Conservation (phyloP, 1,139 yeast genomes). For the Yamadazyma dendronema region DNA sequence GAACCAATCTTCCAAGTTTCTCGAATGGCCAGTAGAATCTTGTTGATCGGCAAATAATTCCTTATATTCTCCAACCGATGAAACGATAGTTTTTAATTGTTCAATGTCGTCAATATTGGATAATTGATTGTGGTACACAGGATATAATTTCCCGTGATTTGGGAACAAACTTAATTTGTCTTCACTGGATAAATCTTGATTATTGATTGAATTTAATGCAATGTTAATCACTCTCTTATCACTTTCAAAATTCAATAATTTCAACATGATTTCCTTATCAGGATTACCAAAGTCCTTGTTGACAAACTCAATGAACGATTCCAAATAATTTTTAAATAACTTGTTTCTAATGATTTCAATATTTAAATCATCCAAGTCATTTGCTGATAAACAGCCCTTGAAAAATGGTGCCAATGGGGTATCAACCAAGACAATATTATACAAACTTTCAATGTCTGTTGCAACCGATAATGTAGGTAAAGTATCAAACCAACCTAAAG, state of each 20-base stretch:
- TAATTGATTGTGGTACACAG: conserved; percentile 67
- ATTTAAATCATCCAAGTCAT: conserved; percentile 91
- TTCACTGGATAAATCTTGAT: conserved; percentile 67
- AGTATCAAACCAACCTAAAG: conserved; percentile 98
- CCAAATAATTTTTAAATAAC: conserved; percentile 87
- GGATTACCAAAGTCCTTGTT: conserved; percentile 64
- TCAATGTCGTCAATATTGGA: conserved; percentile 84
- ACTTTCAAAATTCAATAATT: conserved; percentile 83
- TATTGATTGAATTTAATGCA: conserved; percentile 80
- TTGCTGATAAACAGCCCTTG: conserved; percentile 86
- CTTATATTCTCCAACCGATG: conserved; percentile 70
- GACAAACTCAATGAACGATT: conserved; percentile 76
- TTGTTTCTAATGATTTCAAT: conserved; percentile 93
- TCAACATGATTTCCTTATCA: conserved; percentile 75
- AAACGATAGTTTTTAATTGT: conserved; percentile 71
- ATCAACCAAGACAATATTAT: conserved; percentile 92
- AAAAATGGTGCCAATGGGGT: conserved; percentile 97
- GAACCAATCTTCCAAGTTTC: conserved; percentile 88
- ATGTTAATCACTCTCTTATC: conserved; percentile 94
- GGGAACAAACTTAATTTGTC: conserved; percentile 77
- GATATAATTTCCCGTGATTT: conserved; percentile 74
- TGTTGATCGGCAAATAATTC: conserved; percentile 64
- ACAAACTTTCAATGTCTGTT: conserved; percentile 87
- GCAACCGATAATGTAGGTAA: conserved; percentile 94
- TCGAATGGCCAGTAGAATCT: conserved; percentile 44